Evolutionary conservation across 2,329 filamentous ascomycete species (phyloP), one percentile per base, ranked within the genome.

Genomic region (Sarocladium kiliense): DNA sequence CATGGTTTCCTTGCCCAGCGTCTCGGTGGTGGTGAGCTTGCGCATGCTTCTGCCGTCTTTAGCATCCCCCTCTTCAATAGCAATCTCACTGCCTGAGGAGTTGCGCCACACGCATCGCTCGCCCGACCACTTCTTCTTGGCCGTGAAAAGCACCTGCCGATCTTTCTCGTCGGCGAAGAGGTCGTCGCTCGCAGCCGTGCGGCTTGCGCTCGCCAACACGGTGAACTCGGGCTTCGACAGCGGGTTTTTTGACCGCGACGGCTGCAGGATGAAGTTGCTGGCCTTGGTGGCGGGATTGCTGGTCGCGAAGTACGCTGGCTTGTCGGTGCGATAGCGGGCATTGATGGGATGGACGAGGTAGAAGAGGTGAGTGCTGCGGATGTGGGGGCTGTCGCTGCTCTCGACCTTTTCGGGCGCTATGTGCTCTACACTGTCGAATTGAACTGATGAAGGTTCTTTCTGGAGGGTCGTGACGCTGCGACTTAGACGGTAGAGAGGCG

Each of bases 341-440:
- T 51, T 26, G 47, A 51, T 18, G 25, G 47, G 47, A 26, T 51
- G 47, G 47, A 51, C 47, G 19, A 51, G 47, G 16, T 51, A 32
- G 26, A 51, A 51, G 3, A 51, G 25, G 19, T 49, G 9, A 21
- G 47, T 9, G n/a, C 12, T 51, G 37, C 7, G 7, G 37, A 6
- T 41, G 7, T 16, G 5, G 37, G 37, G 7, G 37, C 37, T 41
- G 7, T 16, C 18, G 6, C 37, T 41, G 18, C 14, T n/a, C n/a
- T 7, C 14, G 6, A 12, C 30, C 30, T 32, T 32, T 32, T 32
- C 30, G 14, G 7, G 37, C 14, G 5, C 7, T 16, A 7, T n/a
- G n/a, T n/a, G n/a, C n/a, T n/a, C 7, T 41, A 41, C 14, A 18
- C 37, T 41, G 37, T 41, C 37, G 37, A 41, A 16, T 9, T 18